Evolutionary conservation across 2,329 filamentous ascomycete species (phyloP).

Genomic region (Cadophora gregata): DNA sequence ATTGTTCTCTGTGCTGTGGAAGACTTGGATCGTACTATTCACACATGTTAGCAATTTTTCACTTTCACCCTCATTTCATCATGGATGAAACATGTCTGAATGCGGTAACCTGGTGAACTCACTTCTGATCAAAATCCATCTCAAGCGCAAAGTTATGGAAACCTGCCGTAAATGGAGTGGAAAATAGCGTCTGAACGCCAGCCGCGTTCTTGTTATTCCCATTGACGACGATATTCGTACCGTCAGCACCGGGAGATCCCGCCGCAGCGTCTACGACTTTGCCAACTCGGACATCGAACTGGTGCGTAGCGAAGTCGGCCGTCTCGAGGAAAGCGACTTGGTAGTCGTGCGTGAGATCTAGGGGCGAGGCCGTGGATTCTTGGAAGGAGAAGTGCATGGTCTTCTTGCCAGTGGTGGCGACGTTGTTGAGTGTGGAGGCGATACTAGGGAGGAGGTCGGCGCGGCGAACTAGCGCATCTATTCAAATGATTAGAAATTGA

Average conservation of each 20-base stretch:
- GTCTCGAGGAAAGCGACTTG: constrained; percentile 58
- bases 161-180: constrained; percentile 53
- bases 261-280: constrained; percentile 56
- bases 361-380: constrained; percentile 54
- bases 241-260: constrained; percentile 13
- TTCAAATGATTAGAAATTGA: too few species aligned
- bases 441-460: constrained; percentile 58
- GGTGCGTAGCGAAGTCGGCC: constrained; percentile 54
- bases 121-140: constrained; percentile 62
- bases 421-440: constrained; percentile 55
- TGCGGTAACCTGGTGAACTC: too few species aligned
- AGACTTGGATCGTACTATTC: constrained; percentile 58
- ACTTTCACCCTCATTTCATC: background rate
- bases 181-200: constrained; percentile 48
- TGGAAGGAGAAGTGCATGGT: constrained; percentile 65
- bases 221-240: constrained; percentile 15
- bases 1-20: constrained; percentile 57
- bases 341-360: constrained; percentile 67
- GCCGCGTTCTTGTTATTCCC: constrained; percentile 14
- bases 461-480: constrained; percentile 63
- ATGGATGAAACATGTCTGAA: too few species aligned
- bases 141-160: constrained; percentile 67
- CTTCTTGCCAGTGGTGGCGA: constrained; percentile 59
- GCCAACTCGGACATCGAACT: constrained; percentile 55
- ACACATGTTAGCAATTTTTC: too few species aligned